Base-by-base conservation (phyloP, 768 basidiomycete species). In the Tricholoma furcatifolium region DNA sequence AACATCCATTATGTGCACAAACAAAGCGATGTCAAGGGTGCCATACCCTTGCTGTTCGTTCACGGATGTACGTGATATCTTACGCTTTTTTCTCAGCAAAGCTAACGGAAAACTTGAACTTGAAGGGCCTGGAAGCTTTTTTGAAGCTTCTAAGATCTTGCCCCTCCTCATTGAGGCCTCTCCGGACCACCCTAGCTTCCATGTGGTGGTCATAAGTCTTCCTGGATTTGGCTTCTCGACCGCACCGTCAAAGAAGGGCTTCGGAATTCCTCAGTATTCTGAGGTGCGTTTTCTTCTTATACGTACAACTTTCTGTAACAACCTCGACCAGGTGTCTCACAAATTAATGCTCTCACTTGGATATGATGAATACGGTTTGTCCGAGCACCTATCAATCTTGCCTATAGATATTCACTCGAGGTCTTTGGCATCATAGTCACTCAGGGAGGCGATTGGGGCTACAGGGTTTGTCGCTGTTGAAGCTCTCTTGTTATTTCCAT, bases 181-280 rank as follows among this genome's bases (percentile, higher is more conserved):
- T 4, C 48, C 71, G 0, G 70, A 79, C 3, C 61, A 72, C 46
- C 84, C 83, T 2, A 79, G 75, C 43, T 86, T 87, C 69, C 84
- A 86, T 55, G 81, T 86, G 17, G 82, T 87, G 0, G 80, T 78
- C 0, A 58, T 77, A 15, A 79, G 83, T 58, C 56, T 86, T 3
- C 84, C 85, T 8, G 82, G 81, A 0, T 86, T 64, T 64, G 85
- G 82, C 0, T 86, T 85, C 64, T 85, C 84, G 0, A 72, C 81
- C 12, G 78, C 73, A 1, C 75, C 80, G 2, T 77, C 65, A 40
- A 79, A 77, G 58, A 71, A 71, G 54, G 83, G 81, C 0, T 86
- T 86, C 55, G 56, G 73, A 60, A 34, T 65, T 1, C 32, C 60
- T 2, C 80, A 85, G 50, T 81, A 76, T 48, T 81, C 82, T 1